Percentiles rank a stretch among this genome's conserved stretches.
These are phyloP conservation scores for Besnoitia besnoiti DNA, from an alignment of 169 alveolate genomes.

Conservation along the genomic window DNA sequence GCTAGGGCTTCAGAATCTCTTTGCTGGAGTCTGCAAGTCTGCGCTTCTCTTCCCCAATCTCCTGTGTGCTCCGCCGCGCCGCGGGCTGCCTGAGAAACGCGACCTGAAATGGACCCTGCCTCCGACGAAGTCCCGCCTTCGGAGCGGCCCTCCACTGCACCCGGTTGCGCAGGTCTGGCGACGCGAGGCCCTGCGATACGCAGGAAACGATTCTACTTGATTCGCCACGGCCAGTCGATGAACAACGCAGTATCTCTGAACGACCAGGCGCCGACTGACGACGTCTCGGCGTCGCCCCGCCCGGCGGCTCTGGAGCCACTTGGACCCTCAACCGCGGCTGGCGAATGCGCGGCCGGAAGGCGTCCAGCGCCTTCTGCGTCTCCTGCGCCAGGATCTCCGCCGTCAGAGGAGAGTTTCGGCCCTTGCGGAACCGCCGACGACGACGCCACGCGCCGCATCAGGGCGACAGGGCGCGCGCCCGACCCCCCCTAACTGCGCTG, in stretches of 20 bases:
- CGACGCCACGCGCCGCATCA: neutral
- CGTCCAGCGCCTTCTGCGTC: too few species aligned
- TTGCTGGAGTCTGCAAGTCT: too few species aligned
- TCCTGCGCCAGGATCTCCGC: too few species aligned
- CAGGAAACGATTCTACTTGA: slow-evolving; percentile 5
- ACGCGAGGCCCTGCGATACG: neutral
- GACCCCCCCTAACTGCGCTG: slow-evolving; percentile 6
- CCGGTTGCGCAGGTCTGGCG: neutral
- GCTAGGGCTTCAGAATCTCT: too few species aligned
- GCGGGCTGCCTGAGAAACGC: neutral
- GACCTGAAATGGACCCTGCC: too few species aligned
- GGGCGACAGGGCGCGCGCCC: neutral
- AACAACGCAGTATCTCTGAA: neutral
- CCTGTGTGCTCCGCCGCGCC: neutral
- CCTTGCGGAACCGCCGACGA: too few species aligned
- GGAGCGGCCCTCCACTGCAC: too few species aligned
- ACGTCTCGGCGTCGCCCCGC: neutral
- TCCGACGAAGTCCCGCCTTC: too few species aligned
- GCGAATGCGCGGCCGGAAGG: neutral
- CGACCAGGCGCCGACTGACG: neutral
- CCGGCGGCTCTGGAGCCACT: neutral
- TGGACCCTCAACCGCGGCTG: neutral
- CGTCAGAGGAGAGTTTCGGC: too few species aligned
- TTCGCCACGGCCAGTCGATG: slow-evolving; percentile 41
- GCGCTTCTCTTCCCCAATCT: too few species aligned